Base-by-base conservation (phyloP, 2,329 filamentous ascomycete genomes). In the Pyricularia sp. region DNA sequence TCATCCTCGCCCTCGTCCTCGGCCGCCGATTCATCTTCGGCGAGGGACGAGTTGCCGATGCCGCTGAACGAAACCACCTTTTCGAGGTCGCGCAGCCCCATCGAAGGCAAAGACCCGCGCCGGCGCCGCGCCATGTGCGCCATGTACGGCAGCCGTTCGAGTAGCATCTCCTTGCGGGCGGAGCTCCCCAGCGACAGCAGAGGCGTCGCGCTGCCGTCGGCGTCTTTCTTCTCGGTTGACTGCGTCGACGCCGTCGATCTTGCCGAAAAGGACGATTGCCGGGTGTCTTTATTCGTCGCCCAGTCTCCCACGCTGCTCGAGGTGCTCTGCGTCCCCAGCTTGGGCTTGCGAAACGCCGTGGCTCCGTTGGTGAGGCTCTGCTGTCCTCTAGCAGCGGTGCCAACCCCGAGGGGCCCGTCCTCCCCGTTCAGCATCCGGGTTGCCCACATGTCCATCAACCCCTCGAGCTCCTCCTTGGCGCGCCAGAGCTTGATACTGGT, bases 121-220 rank as follows among this genome's bases (percentile, higher is more conserved):
- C 76, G 72, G 35, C 75, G 72, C 19, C 81, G 78, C 2, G 77
- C 75, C 71, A 97, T 90, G 63, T 84, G 82, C 1, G 87, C 81
- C 80, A 94, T 86, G 74, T 96, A 97, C 0, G 94, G 94, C 0
- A 99, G 81, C 9, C 91, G 86, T 68, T 97, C 91, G 28, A 97
- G 83, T 0, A 97, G 76, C 78, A 94, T 82, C 73, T 93, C 90
- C 57, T 82, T 82, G 44, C 87, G 86, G 4, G 88, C 86, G 3
- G 87, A 84, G 67, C 80, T 86, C 59, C 88, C 87, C 1, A 88
- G 80, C 0, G 85, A 84, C 19, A 87, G 77, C 1, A 83, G 74
- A 0, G 74, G 64, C 1, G 72, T 65, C 0, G 71, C 70, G 64
- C 59, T 67, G 64, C 28, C 73, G 28, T 68, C 55, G 28, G 10